phyloP scores from a whole-genome alignment of 805 yeast species.

The Saccharomycodes ludwigii region DNA sequence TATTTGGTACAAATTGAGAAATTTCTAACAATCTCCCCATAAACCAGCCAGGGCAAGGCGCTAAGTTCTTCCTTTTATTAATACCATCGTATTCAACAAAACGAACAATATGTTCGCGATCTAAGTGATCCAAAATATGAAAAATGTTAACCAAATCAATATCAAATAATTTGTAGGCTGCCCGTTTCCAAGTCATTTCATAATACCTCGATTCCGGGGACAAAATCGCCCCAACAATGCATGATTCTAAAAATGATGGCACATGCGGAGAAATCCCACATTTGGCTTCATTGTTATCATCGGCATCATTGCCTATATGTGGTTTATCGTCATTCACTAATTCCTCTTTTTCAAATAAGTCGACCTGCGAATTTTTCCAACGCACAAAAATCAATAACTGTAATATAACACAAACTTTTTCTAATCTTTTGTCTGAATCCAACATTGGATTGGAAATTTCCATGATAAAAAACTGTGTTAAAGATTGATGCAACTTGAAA shows the following conservation, averaged over 20 bases:
- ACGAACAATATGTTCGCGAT: constrained; percentile 15
- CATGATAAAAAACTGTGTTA: constrained; percentile 48
- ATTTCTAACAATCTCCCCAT: constrained; percentile 67
- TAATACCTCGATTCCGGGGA: constrained; percentile 72
- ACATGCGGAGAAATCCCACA: constrained; percentile 33
- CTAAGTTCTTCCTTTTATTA: constrained; percentile 31
- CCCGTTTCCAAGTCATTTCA: constrained; percentile 56
- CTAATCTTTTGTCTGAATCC: constrained; percentile 45
- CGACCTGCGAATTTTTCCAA: constrained; percentile 50
- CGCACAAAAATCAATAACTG: constrained; percentile 53
- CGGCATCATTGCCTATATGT: too few relatives aligned
- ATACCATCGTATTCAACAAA: constrained; percentile 24
- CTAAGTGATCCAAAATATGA: constrained; percentile 12
- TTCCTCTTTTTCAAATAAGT: constrained; percentile 32
- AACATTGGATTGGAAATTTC: constrained; percentile 56
- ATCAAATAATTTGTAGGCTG: constrained; percentile 27
- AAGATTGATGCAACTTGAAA: constrained; percentile 52
- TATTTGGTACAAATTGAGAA: constrained; percentile 67
- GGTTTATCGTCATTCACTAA: constrained; percentile 12
- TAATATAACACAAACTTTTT: constrained; percentile 57
- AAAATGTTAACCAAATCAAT: constrained; percentile 20
- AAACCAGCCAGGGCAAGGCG: constrained; percentile 91
- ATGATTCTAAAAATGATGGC: constrained; percentile 79
- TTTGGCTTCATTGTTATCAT: constrained; percentile 9
- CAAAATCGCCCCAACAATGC: constrained; percentile 58